phyloP scores from a whole-genome alignment of 441 rosid species.

The Lagerstroemia fauriei region DNA sequence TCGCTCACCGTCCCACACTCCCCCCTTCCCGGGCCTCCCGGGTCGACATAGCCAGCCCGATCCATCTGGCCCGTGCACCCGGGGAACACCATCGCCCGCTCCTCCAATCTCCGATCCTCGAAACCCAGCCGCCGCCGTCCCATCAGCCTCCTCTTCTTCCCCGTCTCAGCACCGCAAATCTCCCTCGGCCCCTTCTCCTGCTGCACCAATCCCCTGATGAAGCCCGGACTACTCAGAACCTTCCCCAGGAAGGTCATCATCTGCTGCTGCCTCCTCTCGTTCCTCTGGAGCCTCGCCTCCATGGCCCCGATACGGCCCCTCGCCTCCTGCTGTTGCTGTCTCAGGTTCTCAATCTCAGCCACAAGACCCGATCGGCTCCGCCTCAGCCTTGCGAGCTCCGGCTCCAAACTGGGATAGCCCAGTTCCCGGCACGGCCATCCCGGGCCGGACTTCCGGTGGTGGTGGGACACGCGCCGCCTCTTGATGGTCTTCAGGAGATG shows the following conservation, averaged over 20 bases:
- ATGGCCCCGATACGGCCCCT: slow-evolving; percentile 53
- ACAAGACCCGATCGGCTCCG: slow-evolving; percentile 59
- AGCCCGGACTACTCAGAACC: slow-evolving; percentile 55
- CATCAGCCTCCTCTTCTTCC: slow-evolving; percentile 60
- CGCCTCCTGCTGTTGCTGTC: slow-evolving; percentile 61
- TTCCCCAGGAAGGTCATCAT: slow-evolving; percentile 72
- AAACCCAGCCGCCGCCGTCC: slow-evolving; percentile 49
- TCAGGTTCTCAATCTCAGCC: slow-evolving; percentile 63
- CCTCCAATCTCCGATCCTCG: slow-evolving; percentile 44
- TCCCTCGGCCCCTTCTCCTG: slow-evolving; percentile 43
- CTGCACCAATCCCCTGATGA: slow-evolving; percentile 50
- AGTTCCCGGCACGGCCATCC: slow-evolving; percentile 62
- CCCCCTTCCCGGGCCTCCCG: slow-evolving; percentile 28
- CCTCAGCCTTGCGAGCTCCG: slow-evolving; percentile 57
- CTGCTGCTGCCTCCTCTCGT: slow-evolving; percentile 73
- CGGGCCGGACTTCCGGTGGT: not conserved
- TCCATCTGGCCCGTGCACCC: slow-evolving; percentile 37
- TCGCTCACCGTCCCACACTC: slow-evolving; percentile 34
- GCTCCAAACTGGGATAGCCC: slow-evolving; percentile 64
- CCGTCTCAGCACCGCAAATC: slow-evolving; percentile 42
- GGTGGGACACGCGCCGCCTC: slow-evolving; percentile 58
- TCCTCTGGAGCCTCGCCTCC: slow-evolving; percentile 48
- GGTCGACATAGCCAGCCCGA: slow-evolving; percentile 41
- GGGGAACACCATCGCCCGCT: slow-evolving; percentile 23
- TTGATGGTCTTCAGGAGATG: slow-evolving; percentile 73